Percentiles rank a stretch among this genome's conserved stretches.
Conservation (phyloP, 768 basidiomycete genomes). For the Lenzites betulinus region DNA sequence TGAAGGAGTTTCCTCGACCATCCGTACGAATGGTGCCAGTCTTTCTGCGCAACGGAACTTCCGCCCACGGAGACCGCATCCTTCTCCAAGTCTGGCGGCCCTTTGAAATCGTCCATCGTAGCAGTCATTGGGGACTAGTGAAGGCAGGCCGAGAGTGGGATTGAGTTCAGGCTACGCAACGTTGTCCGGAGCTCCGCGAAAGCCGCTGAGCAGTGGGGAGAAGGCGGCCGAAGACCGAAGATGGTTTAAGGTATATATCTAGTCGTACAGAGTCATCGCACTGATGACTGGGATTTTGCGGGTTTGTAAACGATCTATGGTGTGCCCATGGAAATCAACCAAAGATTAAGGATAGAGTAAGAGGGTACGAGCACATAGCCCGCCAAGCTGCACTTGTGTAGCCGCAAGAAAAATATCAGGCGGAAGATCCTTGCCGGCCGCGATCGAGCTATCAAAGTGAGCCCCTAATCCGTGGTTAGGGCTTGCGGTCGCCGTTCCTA, state of each 20-base stretch:
- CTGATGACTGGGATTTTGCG: neutral
- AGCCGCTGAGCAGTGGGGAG: neutral
- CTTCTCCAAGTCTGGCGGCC: constrained; percentile 14
- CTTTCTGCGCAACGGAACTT: constrained; percentile 8
- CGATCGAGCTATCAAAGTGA: neutral
- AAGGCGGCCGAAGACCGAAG: neutral
- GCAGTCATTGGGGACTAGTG: no score
- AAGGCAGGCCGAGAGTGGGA: no score
- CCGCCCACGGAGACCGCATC: constrained; percentile 13
- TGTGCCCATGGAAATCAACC: neutral
- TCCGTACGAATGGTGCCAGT: constrained; percentile 17
- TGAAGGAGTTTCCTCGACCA: constrained; percentile 28
- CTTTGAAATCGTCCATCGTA: neutral
- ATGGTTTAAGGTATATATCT: neutral
- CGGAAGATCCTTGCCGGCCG: neutral
- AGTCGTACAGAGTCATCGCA: neutral
- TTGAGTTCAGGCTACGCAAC: no score
- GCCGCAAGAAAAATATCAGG: no score
- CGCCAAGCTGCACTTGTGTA: no score
- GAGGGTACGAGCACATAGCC: neutral
- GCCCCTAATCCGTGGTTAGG: neutral
- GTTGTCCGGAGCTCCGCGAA: neutral
- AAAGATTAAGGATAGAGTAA: neutral
- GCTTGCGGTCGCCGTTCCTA: no score
- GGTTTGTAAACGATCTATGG: neutral